Base-by-base conservation (phyloP, 176 grass and related monocot genomes). In the Hyparrhenia diplandra region DNA sequence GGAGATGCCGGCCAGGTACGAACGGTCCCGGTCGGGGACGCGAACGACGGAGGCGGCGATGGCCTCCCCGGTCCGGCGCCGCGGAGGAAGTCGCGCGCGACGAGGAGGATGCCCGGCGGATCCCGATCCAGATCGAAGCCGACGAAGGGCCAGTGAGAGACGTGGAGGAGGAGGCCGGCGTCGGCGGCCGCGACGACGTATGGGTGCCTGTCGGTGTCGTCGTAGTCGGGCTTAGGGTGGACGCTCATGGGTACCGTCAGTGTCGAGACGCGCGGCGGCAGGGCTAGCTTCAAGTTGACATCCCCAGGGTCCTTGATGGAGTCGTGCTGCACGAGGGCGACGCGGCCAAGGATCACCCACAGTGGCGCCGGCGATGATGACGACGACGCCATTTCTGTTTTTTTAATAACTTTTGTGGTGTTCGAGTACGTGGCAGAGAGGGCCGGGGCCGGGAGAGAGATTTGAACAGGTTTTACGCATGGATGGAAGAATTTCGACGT, bases 211-310 rank as follows among this genome's bases (percentile, higher is more conserved):
- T 77, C 75, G 8, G 30, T 13, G 52, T 61, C 68, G 37, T 32
- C 79, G 25, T 60, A 28, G 51, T 42, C 8, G 36, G 79, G 67
- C 36, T 60, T n/a, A 2, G 79, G 67, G 67, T 82, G 79, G 67
- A 82, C 12, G 52, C 67, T 71, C 52, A n/a, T 71, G 25, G 79
- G 79, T 3, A 82, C 37, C 52, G 25, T 45, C 13, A 64, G 9
- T 10, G 16, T 77, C 5, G 75, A 63, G 37, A 24, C 37, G 58
- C 75, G 37, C 75, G 75, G 75, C 75, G 36, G 75, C 58, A 30
- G 1, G 57, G 57, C 59, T 2, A 77, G 75, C 58, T 29, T 41
- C 2, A 77, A 0, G 39, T 37, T 64, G 75, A 77, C 14, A 25
- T 77, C 58, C 9, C 37, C 75, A 2, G 75, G 75, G 14, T 77